Conservation (phyloP, 202 grass and related monocot genomes). For the Setaria italica region DNA sequence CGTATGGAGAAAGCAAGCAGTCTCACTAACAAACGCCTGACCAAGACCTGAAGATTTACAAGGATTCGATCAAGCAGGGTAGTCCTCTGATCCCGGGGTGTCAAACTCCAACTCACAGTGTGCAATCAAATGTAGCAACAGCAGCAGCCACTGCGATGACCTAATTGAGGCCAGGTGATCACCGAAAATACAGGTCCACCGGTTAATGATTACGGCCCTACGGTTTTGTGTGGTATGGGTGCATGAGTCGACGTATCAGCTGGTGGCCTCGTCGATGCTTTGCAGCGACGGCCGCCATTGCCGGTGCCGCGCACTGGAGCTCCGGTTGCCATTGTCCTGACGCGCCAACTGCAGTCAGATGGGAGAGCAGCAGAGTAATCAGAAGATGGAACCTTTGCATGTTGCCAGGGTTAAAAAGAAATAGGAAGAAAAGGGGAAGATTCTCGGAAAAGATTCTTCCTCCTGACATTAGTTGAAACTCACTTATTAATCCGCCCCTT, state of each 20-base stretch:
- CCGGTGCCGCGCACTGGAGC: conserved; percentile 57
- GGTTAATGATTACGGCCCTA: conserved; percentile 28
- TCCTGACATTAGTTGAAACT: conserved; percentile 46
- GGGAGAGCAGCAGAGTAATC: conserved; percentile 46
- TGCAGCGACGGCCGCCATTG: conserved; percentile 90
- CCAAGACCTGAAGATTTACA: conserved; percentile 48
- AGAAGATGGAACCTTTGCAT: conserved; percentile 54
- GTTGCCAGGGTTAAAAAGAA: conserved; percentile 35
- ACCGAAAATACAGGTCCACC: conserved; percentile 58
- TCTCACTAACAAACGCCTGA: conserved; percentile 38
- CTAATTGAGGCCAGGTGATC: conserved; percentile 42
- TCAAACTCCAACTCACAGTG: conserved; percentile 33
- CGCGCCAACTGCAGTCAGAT: conserved; percentile 64
- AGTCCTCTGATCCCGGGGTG: conserved; percentile 26
- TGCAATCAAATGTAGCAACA: conserved; percentile 8
- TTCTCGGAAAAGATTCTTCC: conserved; percentile 42
- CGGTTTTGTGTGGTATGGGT: neutral
- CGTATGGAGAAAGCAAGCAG: conserved; percentile 34
- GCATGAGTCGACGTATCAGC: conserved; percentile 35
- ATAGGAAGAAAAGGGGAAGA: conserved; percentile 19
- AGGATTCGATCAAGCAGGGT: conserved; percentile 15
- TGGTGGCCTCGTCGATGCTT: conserved; percentile 75
- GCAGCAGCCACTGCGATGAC: conserved; percentile 20
- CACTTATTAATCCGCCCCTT: conserved; percentile 9
- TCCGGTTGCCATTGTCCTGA: conserved; percentile 54